Conservation (phyloP, 2,329 filamentous ascomycete species). For the Bipolaris zeicola region DNA sequence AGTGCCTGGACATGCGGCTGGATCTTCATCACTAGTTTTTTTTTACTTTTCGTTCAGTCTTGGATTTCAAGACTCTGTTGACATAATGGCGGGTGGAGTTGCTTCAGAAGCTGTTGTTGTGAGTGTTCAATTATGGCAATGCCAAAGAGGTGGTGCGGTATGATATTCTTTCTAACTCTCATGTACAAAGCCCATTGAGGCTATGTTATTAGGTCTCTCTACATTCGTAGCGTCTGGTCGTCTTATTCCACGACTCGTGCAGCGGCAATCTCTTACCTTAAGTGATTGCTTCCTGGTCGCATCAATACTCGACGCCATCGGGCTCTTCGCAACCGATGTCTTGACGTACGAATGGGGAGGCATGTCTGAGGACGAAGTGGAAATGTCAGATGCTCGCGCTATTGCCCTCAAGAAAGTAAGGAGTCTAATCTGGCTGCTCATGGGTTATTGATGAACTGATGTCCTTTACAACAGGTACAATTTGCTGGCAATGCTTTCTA, state of each 20-base stretch:
- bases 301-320: conserved; percentile 23
- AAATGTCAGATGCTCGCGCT: conserved; percentile 9
- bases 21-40: neutral
- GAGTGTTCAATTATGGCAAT: neutral
- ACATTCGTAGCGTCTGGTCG: conserved; percentile 24
- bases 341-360: conserved; percentile 29
- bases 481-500: conserved; percentile 29
- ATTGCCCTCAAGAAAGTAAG: conserved; percentile 26
- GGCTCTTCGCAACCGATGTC: conserved; percentile 26
- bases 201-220: conserved; percentile 14
- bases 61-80: neutral
- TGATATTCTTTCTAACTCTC: conserved; percentile 5
- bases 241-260: conserved; percentile 22
- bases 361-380: conserved; percentile 20
- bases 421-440: neutral
- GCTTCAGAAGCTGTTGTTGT: conserved; percentile 18
- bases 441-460: neutral
- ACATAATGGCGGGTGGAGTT: conserved; percentile 14
- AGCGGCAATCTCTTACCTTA: conserved; percentile 19
- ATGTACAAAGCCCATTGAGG: conserved; percentile 20
- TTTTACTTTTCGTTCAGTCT: neutral
- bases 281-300: conserved; percentile 27
- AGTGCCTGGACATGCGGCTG: neutral
- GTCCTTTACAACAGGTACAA: conserved; percentile 12
- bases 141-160: neutral